phyloP scores from a whole-genome alignment of 192 early-diverging fungal genomes.

The Lunasporangiospora selenospora region DNA sequence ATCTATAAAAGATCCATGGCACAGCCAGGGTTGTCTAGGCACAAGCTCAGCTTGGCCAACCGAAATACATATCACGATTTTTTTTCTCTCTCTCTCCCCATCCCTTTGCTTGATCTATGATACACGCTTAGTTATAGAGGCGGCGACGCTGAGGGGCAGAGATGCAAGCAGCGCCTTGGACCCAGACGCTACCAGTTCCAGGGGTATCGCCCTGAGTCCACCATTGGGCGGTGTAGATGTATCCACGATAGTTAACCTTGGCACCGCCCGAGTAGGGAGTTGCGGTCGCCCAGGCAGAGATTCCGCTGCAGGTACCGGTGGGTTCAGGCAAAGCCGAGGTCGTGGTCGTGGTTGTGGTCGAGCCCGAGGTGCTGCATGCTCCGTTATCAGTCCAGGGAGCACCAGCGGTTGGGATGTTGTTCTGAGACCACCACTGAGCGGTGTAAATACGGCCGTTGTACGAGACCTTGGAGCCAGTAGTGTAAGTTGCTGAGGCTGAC shows the following conservation, averaged over 20 bases:
- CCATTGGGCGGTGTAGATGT: constrained; percentile 48
- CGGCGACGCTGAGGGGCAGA: constrained; percentile 33
- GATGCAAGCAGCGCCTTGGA: constrained; percentile 40
- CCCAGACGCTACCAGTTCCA: constrained; percentile 42
- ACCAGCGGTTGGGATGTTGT: constrained; percentile 36
- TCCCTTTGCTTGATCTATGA: too few relatives aligned
- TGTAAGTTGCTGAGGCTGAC: too few relatives aligned
- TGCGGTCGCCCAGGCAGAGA: constrained; percentile 18
- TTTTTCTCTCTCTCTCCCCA: too few relatives aligned
- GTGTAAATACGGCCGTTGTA: constrained; percentile 55
- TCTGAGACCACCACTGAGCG: constrained; percentile 54
- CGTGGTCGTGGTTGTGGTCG: constrained; percentile 3
- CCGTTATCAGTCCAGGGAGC: constrained; percentile 44
- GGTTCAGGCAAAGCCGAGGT: constrained; percentile 17
- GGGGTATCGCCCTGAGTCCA: constrained; percentile 52
- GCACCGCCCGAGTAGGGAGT: constrained; percentile 45
- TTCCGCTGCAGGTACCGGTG: constrained; percentile 32
- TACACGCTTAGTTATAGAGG: too few relatives aligned
- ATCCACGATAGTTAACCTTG: constrained; percentile 47
- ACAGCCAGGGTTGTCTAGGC: too few relatives aligned
- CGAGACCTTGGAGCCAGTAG: constrained; percentile 44
- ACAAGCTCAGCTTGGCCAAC: too few relatives aligned
- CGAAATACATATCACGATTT: too few relatives aligned
- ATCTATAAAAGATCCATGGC: too few relatives aligned
- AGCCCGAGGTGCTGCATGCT: constrained; percentile 1